Evolutionary conservation across 2,329 filamentous ascomycete species (phyloP), one percentile per base, ranked within the genome.

Genomic region (Verticillium alfalfae): DNA sequence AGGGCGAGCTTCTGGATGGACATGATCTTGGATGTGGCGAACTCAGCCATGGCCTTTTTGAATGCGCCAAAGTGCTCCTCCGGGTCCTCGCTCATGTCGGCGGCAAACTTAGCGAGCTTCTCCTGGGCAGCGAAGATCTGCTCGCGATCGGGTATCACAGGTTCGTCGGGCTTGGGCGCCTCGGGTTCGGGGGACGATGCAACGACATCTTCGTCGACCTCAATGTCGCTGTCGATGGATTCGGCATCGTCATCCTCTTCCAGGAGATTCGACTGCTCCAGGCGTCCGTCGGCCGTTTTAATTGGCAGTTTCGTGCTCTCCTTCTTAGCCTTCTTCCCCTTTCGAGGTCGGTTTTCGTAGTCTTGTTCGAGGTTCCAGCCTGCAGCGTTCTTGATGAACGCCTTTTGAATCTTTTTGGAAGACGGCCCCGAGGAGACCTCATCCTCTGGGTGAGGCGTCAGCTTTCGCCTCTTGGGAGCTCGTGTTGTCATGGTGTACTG

Each of bases 351-450:
- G 64, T 85, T 85, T 75, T 96, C 93, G 80, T 97, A 98, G 74
- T 92, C 89, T 72, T 96, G 90, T 78, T 97, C 95, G 57, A 97
- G 83, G 70, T 97, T 88, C 93, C 94, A 98, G 75, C 87, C 88
- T 63, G 91, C 83, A 6, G 90, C 92, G 70, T 86, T 88, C 69
- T 86, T 85, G 77, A 91, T 84, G 73, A 93, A 93, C 60, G 84
- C 83, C 67, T 84, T 84, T 62, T 85, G 82, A n/a, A 80, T 74
- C 60, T 76, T 80, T 63, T 70, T 74, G 3, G 71, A 73, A 7
- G 70, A 69, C 56, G 60, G 63, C 56, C 59, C 60, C 59, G 69
- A 62, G 13, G 70, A 69, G 56, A 82, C 80, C 55, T 80, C 81
- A 54, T 82, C 79, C 1, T 78, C 76, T 36, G 75, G 75, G 22